A percentile compares a stretch with the other conserved stretches of the same genome.
Conservation (phyloP, 129 eudicot species). For the Tagetes patula region DNA sequence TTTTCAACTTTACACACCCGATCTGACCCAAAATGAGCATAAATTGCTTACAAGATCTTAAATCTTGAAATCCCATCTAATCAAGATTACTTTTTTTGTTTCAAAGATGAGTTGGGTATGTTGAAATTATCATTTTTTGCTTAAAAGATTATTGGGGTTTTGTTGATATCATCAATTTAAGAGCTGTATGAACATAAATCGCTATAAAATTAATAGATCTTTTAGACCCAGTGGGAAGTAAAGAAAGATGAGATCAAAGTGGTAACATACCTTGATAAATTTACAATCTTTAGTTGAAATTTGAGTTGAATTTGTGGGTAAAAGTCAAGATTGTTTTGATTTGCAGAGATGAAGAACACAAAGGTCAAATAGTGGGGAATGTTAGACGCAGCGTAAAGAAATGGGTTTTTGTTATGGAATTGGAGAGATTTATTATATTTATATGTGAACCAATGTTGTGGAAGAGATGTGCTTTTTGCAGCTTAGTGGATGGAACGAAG, state of each 20-base stretch:
- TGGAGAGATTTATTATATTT: slow-evolving; percentile 18
- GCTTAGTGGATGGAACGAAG: slow-evolving; percentile 41
- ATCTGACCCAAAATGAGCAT: slow-evolving; percentile 35
- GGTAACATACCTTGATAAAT: slow-evolving; percentile 24
- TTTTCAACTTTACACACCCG: slow-evolving; percentile 28
- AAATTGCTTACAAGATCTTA: slow-evolving; percentile 19
- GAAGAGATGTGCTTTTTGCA: slow-evolving; percentile 41
- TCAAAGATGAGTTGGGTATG: slow-evolving; percentile 14
- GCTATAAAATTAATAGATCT: neutral
- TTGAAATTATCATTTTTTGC: slow-evolving; percentile 13
- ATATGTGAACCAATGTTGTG: slow-evolving; percentile 11
- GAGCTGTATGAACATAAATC: slow-evolving; percentile 23
- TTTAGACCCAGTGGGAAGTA: neutral
- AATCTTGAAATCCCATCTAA: slow-evolving; percentile 14
- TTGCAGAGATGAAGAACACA: slow-evolving; percentile 21
- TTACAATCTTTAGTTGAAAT: slow-evolving; percentile 20
- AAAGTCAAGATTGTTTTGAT: slow-evolving; percentile 23
- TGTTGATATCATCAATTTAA: slow-evolving; percentile 23
- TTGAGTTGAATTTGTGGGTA: slow-evolving; percentile 28
- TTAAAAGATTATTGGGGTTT: neutral
- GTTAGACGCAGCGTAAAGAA: slow-evolving; percentile 19
- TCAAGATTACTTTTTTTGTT: slow-evolving; percentile 22
- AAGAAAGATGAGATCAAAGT: slow-evolving; percentile 20
- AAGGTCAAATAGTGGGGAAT: slow-evolving; percentile 32
- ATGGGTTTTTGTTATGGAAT: neutral